These are phyloP conservation scores for Quercus dentata DNA, from an alignment of 306 rosid genomes.

Conservation along the genomic window DNA sequence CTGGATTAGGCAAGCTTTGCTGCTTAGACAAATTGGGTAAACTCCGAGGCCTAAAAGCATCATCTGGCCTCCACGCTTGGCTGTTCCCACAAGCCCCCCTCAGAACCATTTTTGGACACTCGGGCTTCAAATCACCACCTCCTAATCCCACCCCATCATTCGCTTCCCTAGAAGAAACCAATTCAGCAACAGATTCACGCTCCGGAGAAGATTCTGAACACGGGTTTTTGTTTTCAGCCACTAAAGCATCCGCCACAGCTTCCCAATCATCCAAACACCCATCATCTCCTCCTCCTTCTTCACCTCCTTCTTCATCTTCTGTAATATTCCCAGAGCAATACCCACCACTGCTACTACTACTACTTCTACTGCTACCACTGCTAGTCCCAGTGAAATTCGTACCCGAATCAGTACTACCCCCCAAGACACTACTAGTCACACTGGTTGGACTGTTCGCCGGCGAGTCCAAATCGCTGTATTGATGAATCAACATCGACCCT, in stretches of 20 bases:
- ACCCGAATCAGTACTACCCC: slow-evolving; percentile 69
- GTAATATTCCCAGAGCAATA: slow-evolving; percentile 84
- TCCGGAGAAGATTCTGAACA: slow-evolving; percentile 33
- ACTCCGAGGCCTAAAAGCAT: slow-evolving; percentile 85
- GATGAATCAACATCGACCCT: slow-evolving; percentile 37
- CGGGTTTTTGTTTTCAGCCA: slow-evolving; percentile 42
- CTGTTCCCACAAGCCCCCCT: slow-evolving; percentile 37
- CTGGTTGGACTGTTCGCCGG: slow-evolving; percentile 61
- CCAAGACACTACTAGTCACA: slow-evolving; percentile 44
- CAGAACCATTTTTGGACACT: slow-evolving; percentile 30
- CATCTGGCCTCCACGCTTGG: slow-evolving; percentile 92
- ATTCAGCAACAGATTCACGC: slow-evolving; percentile 29
- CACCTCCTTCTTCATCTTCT: slow-evolving; percentile 58
- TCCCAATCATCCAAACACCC: slow-evolving; percentile 99
- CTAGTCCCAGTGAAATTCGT: slow-evolving; percentile 69
- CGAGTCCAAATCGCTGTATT: slow-evolving; percentile 62
- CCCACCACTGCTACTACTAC: slow-evolving; percentile 65
- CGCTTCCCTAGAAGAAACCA: slow-evolving; percentile 28
- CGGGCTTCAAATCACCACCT: slow-evolving; percentile 30
- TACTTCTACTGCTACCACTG: slow-evolving; percentile 51
- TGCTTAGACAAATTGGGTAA: slow-evolving; percentile 87
- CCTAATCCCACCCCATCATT: slow-evolving; percentile 25
- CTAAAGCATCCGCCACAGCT: slow-evolving; percentile 94
- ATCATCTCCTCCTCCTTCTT: slow-evolving; percentile 51
- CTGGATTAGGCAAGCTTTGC: slow-evolving; percentile 64